These are phyloP conservation scores for Colletotrichum shisoi DNA, from an alignment of 2,329 filamentous ascomycete genomes.

Conservation along the genomic window DNA sequence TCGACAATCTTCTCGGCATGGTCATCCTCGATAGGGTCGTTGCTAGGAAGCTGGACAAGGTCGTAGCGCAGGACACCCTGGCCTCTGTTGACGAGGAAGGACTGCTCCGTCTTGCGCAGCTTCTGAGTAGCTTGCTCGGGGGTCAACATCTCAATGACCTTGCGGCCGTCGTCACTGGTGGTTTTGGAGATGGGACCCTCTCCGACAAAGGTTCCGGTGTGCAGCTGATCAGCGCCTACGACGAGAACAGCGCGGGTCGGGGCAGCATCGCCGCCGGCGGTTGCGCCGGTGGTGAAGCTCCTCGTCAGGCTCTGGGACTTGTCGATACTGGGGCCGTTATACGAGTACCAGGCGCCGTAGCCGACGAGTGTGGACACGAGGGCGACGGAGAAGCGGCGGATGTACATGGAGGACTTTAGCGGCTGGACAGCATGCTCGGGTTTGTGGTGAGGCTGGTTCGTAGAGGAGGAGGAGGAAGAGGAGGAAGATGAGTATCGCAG, in stretches of 20 bases:
- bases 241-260: conserved; percentile 76
- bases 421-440: conserved; percentile 54
- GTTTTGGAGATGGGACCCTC: conserved; percentile 89
- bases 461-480: conserved; percentile 19
- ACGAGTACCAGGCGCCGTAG: conserved; percentile 79
- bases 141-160: conserved; percentile 94
- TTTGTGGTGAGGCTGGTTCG: conserved; percentile 39
- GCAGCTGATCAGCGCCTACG: conserved; percentile 88
- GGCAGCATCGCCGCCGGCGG: conserved; percentile 50
- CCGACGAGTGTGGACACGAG: conserved; percentile 75
- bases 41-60: conserved; percentile 91
- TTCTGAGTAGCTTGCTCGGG: conserved; percentile 93
- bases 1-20: conserved; percentile 98
- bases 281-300: conserved; percentile 53
- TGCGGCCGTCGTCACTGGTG: conserved; percentile 82
- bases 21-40: conserved; percentile 97
- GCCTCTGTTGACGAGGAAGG: conserved; percentile 87
- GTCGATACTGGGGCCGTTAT: conserved; percentile 57
- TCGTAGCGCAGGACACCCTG: conserved; percentile 94
- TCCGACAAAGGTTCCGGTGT: conserved; percentile 84
- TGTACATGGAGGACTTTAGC: conserved; percentile 76
- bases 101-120: conserved; percentile 87
- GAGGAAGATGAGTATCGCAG: conserved; percentile 37
- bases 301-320: conserved; percentile 50
- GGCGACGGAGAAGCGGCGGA: conserved; percentile 72